A percentile compares a stretch with the other conserved stretches of the same genome.
phyloP scores from a whole-genome alignment of 192 early-diverging fungal species.

The Gamsiella multidivaricata region DNA sequence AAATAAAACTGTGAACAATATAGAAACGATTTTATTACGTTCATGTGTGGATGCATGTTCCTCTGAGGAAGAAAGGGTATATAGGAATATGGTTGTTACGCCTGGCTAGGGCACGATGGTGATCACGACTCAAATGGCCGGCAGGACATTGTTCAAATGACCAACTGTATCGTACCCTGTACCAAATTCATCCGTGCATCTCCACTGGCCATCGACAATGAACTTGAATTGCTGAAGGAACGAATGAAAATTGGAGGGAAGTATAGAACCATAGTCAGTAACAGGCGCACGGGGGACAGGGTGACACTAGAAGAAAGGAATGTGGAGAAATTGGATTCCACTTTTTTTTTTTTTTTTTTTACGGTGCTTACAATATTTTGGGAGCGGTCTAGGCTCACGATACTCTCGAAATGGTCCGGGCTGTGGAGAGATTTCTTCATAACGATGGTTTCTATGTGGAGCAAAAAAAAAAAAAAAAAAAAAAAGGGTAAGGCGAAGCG shows the following conservation, averaged over 20 bases:
- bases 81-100: no score
- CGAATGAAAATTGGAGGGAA: background rate
- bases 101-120: no score
- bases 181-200: conserved; percentile 35
- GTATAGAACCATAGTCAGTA: background rate
- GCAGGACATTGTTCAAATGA: conserved; percentile 36
- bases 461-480: background rate
- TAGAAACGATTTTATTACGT: no score
- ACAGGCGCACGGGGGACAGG: background rate
- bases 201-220: conserved; percentile 55
- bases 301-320: background rate
- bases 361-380: conserved; percentile 9
- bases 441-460: background rate
- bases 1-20: no score
- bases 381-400: conserved; percentile 9
- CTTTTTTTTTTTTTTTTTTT: no score
- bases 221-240: conserved; percentile 48
- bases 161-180: conserved; percentile 35
- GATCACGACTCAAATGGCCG: no score
- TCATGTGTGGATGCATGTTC: no score
- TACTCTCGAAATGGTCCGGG: background rate
- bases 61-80: no score
- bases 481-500: background rate
- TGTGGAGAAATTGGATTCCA: no score
- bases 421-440: conserved; percentile 5